These are phyloP conservation scores for Citrus trifoliata DNA, from an alignment of 345 rosid species.

Conservation along the genomic window DNA sequence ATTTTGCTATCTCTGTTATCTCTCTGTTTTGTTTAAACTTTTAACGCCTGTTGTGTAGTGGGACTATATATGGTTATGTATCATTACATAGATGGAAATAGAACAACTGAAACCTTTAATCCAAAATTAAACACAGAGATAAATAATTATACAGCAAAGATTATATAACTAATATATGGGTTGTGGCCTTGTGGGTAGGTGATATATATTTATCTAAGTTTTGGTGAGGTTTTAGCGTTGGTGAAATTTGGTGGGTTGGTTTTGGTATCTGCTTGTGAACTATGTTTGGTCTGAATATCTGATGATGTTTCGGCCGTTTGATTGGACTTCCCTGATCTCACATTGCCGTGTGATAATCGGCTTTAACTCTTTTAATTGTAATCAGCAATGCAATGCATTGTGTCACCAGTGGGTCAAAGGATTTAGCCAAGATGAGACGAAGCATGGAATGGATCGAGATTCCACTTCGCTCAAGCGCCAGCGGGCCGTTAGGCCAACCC, in stretches of 20 bases:
- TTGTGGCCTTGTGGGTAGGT: background rate
- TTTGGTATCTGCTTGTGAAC: background rate
- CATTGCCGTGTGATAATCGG: background rate
- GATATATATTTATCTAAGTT: background rate
- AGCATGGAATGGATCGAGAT: background rate
- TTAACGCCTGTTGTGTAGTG: background rate
- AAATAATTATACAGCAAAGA: background rate
- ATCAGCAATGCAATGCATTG: background rate
- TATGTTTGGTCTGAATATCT: background rate
- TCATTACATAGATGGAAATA: background rate
- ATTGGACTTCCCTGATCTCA: background rate
- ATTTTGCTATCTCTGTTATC: slow-evolving; percentile 16
- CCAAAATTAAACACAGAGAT: background rate
- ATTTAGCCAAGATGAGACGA: background rate
- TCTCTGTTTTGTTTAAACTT: background rate
- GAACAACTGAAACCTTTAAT: background rate
- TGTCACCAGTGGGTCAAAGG: background rate
- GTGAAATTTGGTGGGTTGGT: background rate
- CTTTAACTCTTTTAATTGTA: background rate
- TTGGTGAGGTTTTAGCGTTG: background rate
- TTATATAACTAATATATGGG: too few relatives aligned
- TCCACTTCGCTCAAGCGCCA: too few relatives aligned
- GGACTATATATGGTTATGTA: too few relatives aligned
- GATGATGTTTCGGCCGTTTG: background rate
- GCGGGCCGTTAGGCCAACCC: background rate